Evolutionary conservation across 345 rosid species (phyloP), one percentile per base, ranked within the genome.

Genomic region (Combretum micranthum): DNA sequence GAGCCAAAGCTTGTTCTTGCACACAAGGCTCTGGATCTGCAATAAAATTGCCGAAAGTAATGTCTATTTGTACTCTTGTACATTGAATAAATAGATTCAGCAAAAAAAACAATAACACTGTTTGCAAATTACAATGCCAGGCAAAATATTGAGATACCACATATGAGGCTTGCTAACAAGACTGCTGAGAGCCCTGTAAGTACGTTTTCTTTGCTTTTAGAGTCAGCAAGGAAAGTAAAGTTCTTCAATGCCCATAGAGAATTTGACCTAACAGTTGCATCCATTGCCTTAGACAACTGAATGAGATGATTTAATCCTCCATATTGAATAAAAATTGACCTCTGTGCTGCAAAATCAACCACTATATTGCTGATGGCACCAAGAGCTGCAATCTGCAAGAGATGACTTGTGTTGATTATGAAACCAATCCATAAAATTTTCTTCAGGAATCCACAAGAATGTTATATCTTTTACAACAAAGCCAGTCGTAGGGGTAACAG

Each of bases 1-100:
- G 62, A 20, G 82, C 93, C 66, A 88, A 67, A 64, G 96, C 86
- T 75, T 85, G 90, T 75, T 81, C 90, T 72, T 80, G 87, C 57
- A 88, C 90, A 37, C 25, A 69, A 20, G 83, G 83, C 69, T 88
- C 96, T 2, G 83, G 79, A 61, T 88, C 96, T 88, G 77, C 63
- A 68, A n/a, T 44, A 21, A 50, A 64, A 72, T 53, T 2, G 53
- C 12, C 21, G 53, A 42, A 42, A 22, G 42, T 47, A 20, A 66
- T 49, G 22, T 23, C 13, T 60, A 69, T 54, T 25, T 47, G 48
- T 64, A 14, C 20, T 59, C 48, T 48, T 60, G 23, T 50, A 32
- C 12, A 53, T 50, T 48, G 22, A 26, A 69, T 44, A 62, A 48
- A 67, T 13, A 50, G 47, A 17, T 51, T 42, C 18, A 56, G 18